These are phyloP conservation scores for Blastobotrys persicus DNA, from an alignment of 1,139 yeast species.

Conservation along the genomic window DNA sequence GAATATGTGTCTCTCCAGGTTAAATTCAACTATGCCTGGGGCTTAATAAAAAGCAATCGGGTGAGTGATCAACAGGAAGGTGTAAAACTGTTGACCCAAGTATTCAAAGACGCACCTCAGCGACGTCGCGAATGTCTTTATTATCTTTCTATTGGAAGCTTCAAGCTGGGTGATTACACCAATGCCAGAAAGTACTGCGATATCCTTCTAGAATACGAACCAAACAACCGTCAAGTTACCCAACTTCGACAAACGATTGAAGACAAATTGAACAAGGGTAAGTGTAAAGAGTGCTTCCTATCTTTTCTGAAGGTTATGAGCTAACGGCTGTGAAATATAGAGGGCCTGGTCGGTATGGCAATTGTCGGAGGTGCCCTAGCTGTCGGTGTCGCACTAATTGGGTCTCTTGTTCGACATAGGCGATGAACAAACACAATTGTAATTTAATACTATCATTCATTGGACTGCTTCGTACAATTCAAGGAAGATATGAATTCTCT, in stretches of 20 bases:
- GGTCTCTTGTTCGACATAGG: constrained; percentile 47
- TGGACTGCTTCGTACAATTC: no score
- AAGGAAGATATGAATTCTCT: no score
- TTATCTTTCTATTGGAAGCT: constrained; percentile 84
- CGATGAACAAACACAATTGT: constrained; percentile 1
- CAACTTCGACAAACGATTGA: constrained; percentile 74
- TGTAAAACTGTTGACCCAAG: constrained; percentile 66
- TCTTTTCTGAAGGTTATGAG: neutral
- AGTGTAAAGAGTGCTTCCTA: constrained; percentile 15
- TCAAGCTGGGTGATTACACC: constrained; percentile 80
- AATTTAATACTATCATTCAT: no score
- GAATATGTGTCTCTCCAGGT: constrained; percentile 81
- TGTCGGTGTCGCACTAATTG: constrained; percentile 68
- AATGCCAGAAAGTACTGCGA: constrained; percentile 87
- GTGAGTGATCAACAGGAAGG: constrained; percentile 73
- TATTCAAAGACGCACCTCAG: constrained; percentile 74
- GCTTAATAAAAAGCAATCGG: constrained; percentile 67
- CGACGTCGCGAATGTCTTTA: constrained; percentile 88
- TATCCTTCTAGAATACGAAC: constrained; percentile 71
- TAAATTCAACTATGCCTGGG: constrained; percentile 95
- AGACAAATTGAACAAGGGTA: constrained; percentile 68
- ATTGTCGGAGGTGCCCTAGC: constrained; percentile 84
- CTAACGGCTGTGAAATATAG: constrained; percentile 32
- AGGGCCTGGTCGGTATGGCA: constrained; percentile 86
- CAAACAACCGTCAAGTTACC: constrained; percentile 74